Percentiles rank a stretch among this genome's conserved stretches.
These are phyloP conservation scores for Exophiala sp. DNA, from an alignment of 2,329 filamentous ascomycete genomes.

Conservation along the genomic window DNA sequence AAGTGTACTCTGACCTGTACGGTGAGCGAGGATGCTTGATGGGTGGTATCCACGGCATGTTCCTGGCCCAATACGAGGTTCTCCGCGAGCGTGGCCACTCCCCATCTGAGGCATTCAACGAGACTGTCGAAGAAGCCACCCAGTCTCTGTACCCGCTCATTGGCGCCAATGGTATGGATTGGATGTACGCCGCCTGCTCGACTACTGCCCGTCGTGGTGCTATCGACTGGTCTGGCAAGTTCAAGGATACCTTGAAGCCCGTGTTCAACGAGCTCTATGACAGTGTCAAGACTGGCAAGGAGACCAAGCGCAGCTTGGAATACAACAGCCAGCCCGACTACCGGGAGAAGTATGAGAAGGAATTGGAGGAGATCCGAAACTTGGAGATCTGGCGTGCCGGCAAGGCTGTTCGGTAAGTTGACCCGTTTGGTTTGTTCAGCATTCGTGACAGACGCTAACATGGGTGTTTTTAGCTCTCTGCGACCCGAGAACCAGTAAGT, in stretches of 20 bases:
- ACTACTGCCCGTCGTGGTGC: slow-evolving; percentile 96
- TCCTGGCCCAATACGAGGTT: slow-evolving; percentile 99
- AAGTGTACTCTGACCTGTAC: slow-evolving; percentile 99
- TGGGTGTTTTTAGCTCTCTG: too few relatives aligned
- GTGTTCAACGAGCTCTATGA: slow-evolving; percentile 98
- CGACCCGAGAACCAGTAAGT: slow-evolving; percentile 70
- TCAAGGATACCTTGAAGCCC: slow-evolving; percentile 98
- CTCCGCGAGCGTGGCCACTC: slow-evolving; percentile 97
- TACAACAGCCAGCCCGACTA: slow-evolving; percentile 97
- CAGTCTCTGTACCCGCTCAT: slow-evolving; percentile 98
- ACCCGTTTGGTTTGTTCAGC: neutral
- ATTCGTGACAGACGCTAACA: slow-evolving; percentile 26
- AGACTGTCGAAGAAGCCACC: slow-evolving; percentile 99
- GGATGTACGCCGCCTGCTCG: slow-evolving; percentile 99
- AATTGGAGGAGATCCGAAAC: slow-evolving; percentile 97
- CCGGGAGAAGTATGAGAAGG: slow-evolving; percentile 92
- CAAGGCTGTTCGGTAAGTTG: slow-evolving; percentile 79
- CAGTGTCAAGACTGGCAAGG: slow-evolving; percentile 79
- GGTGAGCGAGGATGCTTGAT: slow-evolving; percentile 99
- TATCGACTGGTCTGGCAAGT: slow-evolving; percentile 95
- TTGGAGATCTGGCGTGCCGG: slow-evolving; percentile 99
- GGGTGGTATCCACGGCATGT: slow-evolving; percentile 99
- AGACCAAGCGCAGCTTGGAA: slow-evolving; percentile 93
- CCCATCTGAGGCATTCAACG: slow-evolving; percentile 99
- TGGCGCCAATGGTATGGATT: slow-evolving; percentile 97